Evolutionary conservation across 164 flowering plant genomes (phyloP).

Genomic region (Annona cherimola): DNA sequence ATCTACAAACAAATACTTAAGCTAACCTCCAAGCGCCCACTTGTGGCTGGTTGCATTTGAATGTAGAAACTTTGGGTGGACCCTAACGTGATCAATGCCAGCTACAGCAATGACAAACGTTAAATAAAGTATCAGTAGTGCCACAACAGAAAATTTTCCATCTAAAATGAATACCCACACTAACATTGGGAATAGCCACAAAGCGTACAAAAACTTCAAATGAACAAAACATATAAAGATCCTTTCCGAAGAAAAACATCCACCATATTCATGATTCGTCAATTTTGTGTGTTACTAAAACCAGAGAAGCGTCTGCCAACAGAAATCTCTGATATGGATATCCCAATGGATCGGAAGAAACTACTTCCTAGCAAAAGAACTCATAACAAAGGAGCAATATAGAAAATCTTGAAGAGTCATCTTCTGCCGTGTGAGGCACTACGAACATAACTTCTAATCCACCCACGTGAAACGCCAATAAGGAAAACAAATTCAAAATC

Average conservation of each 20-base stretch:
- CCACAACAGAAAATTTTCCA: neutral
- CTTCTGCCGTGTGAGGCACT: neutral
- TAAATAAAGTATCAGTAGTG: neutral
- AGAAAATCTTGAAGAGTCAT: neutral
- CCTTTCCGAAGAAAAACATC: neutral
- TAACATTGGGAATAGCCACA: neutral
- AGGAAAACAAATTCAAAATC: neutral
- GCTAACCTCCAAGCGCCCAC: conserved; percentile 97
- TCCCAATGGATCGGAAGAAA: neutral
- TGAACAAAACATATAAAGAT: neutral
- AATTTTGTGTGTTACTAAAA: no score
- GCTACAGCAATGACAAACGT: neutral
- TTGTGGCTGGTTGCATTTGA: conserved; percentile 99
- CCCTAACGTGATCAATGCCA: conserved; percentile 80
- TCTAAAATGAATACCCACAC: neutral
- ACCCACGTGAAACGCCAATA: no score
- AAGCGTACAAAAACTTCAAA: neutral
- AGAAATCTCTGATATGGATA: neutral
- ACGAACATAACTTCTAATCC: neutral
- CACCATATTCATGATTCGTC: neutral
- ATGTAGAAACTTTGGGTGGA: conserved; percentile 93
- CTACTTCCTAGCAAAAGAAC: no score
- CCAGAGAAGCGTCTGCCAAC: no score
- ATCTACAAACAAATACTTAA: neutral
- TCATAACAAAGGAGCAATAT: neutral